These are phyloP conservation scores for Scutellaria baicalensis DNA, from an alignment of 257 asterid genomes.

Conservation along the genomic window DNA sequence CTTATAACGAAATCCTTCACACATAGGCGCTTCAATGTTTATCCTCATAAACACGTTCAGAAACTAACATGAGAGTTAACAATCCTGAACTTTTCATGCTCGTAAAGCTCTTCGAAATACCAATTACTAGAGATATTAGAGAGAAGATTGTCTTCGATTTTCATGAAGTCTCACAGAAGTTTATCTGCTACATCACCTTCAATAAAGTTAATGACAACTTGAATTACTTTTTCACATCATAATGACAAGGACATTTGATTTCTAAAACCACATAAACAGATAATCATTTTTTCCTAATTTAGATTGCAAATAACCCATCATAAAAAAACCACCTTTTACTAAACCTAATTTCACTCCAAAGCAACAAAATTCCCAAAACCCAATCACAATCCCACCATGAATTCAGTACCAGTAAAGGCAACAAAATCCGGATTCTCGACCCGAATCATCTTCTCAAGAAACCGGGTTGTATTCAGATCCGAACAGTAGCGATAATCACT, in stretches of 20 bases:
- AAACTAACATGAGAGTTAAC: neutral
- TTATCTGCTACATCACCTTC: neutral
- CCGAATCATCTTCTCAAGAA: constrained; percentile 66
- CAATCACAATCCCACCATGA: neutral
- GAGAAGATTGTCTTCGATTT: neutral
- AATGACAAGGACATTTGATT: neutral
- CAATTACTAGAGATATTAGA: neutral
- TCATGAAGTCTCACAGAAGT: too few relatives aligned
- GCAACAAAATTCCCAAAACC: too few relatives aligned
- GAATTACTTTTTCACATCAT: neutral
- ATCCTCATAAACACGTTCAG: neutral
- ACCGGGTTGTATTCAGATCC: constrained; percentile 70
- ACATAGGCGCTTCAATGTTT: neutral
- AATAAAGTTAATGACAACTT: neutral
- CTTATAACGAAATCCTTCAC: neutral
- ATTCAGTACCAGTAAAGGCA: constrained; percentile 68
- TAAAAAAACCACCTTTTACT: neutral
- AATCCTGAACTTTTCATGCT: neutral
- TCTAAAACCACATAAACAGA: neutral
- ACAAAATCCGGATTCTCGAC: constrained; percentile 88
- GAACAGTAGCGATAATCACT: constrained; percentile 68
- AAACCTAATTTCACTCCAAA: neutral
- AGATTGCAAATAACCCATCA: neutral
- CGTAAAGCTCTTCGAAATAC: neutral
- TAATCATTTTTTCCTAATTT: neutral